Evolutionary conservation across 2,329 filamentous ascomycete genomes (phyloP), one percentile per base, ranked within the genome.

Genomic region (Furcasterigmium furcatum): DNA sequence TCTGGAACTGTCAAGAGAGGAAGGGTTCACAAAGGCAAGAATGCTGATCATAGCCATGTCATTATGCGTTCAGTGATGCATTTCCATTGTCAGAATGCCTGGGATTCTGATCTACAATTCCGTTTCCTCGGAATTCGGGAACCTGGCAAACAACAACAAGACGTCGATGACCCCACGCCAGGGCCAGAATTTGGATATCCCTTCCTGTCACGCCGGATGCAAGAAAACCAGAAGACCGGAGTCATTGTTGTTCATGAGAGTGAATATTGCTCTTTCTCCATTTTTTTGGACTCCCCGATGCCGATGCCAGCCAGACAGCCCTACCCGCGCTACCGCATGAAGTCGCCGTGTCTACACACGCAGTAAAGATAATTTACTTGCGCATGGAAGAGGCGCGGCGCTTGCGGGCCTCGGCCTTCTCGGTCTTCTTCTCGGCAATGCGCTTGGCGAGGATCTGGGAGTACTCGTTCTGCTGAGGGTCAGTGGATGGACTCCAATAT

Each of bases 381-480:
- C 80, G 85, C 86, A 95, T 90, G 66, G 92, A 96, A 72, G 88
- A 95, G 64, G 92, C 92, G 71, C 94, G 85, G 72, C 94, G 86
- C 91, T 97, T 97, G 80, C 91, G 89, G 73, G 87, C 79, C 78
- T 97, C 92, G 63, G 85, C 85, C 81, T 94, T 92, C 76, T 87
- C 85, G 70, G 87, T 80, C 84, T 96, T 96, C 80, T 91, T 88
- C 81, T 99, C 94, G 69, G 84, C 80, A 66, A 97, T 89, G 79
- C 94, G 94, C 88, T 94, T 95, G 79, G 94, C 90, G 55, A 99
- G 84, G 73, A 97, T 76, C 76, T 92, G 85, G 63, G 91, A 86
- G 76, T 99, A 99, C 79, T 99, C 94, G 79, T 89, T 91, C 92
- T 97, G 62, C n/a, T n/a, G n/a, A n/a, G n/a, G n/a, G n/a, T n/a